A percentile compares a stretch with the other conserved stretches of the same genome.
These are phyloP conservation scores for Entelexis paramagnoliae DNA, from an alignment of 1,139 yeast genomes.

Conservation along the genomic window DNA sequence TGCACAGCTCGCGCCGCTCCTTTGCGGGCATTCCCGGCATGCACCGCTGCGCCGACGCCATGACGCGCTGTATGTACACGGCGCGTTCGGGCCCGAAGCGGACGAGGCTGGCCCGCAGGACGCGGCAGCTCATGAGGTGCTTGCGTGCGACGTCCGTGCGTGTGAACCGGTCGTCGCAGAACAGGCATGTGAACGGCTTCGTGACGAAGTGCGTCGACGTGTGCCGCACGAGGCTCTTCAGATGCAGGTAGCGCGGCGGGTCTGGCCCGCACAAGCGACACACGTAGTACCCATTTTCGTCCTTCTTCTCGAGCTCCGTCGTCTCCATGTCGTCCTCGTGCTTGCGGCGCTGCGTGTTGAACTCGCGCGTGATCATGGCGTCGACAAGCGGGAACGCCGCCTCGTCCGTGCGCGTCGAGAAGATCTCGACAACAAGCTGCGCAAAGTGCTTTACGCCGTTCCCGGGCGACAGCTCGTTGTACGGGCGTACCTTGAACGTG, in stretches of 20 bases:
- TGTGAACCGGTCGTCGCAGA: neutral
- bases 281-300: constrained; percentile 1
- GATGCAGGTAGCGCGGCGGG: constrained; percentile 2
- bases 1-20: neutral
- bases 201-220: neutral
- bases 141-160: neutral
- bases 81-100: neutral
- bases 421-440: neutral
- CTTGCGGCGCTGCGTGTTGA: neutral
- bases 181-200: constrained; percentile 2
- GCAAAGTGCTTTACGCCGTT: neutral
- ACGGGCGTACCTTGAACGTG: neutral
- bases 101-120: neutral
- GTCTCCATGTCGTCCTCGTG: neutral
- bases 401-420: neutral
- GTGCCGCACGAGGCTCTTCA: constrained; percentile 1
- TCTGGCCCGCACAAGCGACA: neutral
- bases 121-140: neutral
- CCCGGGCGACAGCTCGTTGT: constrained; percentile 1
- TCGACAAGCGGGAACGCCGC: neutral
- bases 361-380: constrained; percentile 2
- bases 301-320: neutral
- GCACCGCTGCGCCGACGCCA: neutral
- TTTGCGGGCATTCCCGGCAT: neutral
- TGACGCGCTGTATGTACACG: neutral